Evolutionary conservation across 208 protist genomes (phyloP).

Genomic region (Crithidia sp.): DNA sequence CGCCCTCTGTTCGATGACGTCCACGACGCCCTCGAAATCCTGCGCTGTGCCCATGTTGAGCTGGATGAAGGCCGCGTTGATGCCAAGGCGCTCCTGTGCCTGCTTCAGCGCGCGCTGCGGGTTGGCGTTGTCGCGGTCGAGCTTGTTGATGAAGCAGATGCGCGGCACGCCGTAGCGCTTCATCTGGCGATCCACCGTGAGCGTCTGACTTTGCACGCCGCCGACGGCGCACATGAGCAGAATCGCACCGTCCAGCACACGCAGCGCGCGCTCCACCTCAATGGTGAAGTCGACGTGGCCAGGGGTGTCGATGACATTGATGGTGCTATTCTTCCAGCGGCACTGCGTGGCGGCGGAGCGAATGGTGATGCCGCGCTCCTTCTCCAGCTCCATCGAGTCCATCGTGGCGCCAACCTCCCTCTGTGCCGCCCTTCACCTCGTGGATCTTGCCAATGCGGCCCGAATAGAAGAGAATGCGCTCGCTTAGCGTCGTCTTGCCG

Average conservation of each 20-base stretch:
- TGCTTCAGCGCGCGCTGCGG: conserved; percentile 80
- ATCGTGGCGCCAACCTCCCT: conserved; percentile 98
- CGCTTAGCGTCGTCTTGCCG: conserved; percentile 99
- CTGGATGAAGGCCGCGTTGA: conserved; percentile 97
- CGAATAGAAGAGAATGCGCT: conserved; percentile 98
- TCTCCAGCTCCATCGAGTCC: conserved; percentile 99
- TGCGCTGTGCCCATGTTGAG: conserved; percentile 97
- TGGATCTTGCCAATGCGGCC: conserved; percentile 97
- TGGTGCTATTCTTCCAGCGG: conserved; percentile 94
- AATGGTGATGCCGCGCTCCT: conserved; percentile 99
- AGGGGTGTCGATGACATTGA: conserved; percentile 99
- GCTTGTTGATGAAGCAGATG: conserved; percentile 99
- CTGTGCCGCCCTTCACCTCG: conserved; percentile 98
- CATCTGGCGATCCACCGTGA: conserved; percentile 99
- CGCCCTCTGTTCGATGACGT: conserved; percentile 93
- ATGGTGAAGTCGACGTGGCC: conserved; percentile 99
- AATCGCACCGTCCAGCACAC: conserved; percentile 98
- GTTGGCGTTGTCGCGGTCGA: conserved; percentile 96
- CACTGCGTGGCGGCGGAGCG: conserved; percentile 98
- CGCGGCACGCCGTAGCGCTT: conserved; percentile 97
- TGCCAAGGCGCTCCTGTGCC: conserved; percentile 92
- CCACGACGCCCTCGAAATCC: conserved; percentile 96
- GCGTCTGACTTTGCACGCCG: conserved; percentile 98
- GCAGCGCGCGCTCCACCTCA: conserved; percentile 98
- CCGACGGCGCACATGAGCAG: conserved; percentile 96